These are phyloP conservation scores for Amanita brunnescens DNA, from an alignment of 768 basidiomycete genomes.

Conservation along the genomic window DNA sequence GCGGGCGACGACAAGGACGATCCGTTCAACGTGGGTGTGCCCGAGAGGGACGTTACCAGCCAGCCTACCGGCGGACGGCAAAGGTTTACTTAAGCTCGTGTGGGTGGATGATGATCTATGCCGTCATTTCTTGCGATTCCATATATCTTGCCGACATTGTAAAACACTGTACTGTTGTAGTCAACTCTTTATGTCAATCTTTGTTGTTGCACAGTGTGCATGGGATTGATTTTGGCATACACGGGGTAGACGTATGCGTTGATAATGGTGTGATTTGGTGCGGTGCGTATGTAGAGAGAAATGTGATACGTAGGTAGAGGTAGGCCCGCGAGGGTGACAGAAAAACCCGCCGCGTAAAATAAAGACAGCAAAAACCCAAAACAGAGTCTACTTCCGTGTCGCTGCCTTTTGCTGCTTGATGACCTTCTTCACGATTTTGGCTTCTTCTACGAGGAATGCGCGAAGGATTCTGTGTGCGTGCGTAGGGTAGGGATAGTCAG, in stretches of 20 bases:
- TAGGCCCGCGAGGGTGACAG: too few species aligned
- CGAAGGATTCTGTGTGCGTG: constrained; percentile 75
- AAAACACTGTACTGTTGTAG: too few species aligned
- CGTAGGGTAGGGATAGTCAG: too few species aligned
- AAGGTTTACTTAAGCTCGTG: too few species aligned
- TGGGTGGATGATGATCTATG: too few species aligned
- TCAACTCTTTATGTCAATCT: too few species aligned
- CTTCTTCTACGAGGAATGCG: constrained; percentile 98
- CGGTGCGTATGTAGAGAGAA: neutral
- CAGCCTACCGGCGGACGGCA: constrained; percentile 27
- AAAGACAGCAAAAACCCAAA: neutral
- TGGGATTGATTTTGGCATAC: too few species aligned
- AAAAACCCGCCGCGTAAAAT: neutral
- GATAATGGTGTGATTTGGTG: neutral
- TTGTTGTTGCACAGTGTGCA: too few species aligned
- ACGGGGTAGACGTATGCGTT: neutral
- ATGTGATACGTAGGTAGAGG: neutral
- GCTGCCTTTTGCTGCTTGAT: constrained; percentile 76
- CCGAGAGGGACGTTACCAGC: constrained; percentile 37
- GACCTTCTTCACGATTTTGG: constrained; percentile 99
- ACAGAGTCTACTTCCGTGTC: constrained; percentile 30
- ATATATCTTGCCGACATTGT: too few species aligned
- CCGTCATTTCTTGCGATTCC: too few species aligned
- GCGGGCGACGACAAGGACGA: constrained; percentile 36
- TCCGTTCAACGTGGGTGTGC: constrained; percentile 39